Evolutionary conservation across 2,329 filamentous ascomycete genomes (phyloP).

Genomic region (Phaeosphaeriaceae sp.): DNA sequence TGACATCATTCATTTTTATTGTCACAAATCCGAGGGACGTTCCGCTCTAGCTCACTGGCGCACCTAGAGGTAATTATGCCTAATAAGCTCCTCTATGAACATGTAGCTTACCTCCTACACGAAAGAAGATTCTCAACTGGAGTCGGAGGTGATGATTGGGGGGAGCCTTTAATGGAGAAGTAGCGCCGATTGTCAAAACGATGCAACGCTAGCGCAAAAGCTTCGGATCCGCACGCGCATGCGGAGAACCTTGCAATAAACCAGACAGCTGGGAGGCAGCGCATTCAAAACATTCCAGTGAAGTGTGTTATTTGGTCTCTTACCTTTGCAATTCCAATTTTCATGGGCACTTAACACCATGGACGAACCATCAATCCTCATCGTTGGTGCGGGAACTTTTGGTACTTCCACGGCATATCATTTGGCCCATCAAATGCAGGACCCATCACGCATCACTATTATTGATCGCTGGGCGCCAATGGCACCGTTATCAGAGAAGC

Average conservation of each 20-base stretch:
- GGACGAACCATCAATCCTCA: conserved; percentile 51
- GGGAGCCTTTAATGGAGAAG: too few species aligned
- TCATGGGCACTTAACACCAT: not conserved
- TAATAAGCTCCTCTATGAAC: too few species aligned
- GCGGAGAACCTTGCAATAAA: not conserved
- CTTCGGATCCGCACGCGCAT: conserved; percentile 5
- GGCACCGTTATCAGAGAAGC: conserved; percentile 51
- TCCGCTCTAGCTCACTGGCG: too few species aligned
- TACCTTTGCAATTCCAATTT: not conserved
- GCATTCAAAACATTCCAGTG: not conserved
- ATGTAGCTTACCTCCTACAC: too few species aligned
- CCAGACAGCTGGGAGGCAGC: not conserved
- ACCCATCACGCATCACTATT: conserved; percentile 45
- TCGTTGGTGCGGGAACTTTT: conserved; percentile 71
- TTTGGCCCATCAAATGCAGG: conserved; percentile 60
- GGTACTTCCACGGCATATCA: conserved; percentile 71
- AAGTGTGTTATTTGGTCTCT: not conserved
- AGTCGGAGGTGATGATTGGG: too few species aligned
- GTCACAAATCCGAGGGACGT: too few species aligned
- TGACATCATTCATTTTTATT: too few species aligned
- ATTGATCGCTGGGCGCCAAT: conserved; percentile 35
- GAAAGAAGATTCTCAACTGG: too few species aligned
- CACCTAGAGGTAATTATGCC: too few species aligned
- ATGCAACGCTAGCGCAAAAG: not conserved
- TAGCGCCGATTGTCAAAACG: not conserved